These are phyloP conservation scores for Dactylorhiza incarnata DNA, from an alignment of 106 monocot genomes.

Conservation along the genomic window DNA sequence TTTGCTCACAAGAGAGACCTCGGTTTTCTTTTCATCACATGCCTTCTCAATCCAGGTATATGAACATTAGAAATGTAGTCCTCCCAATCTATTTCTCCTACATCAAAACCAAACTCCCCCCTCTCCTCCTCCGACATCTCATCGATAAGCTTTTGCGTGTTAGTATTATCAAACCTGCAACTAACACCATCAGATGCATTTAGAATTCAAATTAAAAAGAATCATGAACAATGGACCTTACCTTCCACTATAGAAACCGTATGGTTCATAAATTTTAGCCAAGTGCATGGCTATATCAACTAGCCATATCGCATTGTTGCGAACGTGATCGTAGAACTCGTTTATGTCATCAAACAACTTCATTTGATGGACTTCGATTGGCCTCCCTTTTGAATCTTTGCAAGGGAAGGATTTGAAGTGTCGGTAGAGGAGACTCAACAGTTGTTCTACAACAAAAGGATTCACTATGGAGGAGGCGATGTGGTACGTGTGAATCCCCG, in stretches of 20 bases:
- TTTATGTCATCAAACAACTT: constrained; percentile 49
- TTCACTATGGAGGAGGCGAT: constrained; percentile 68
- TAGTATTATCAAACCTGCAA: too few relatives aligned
- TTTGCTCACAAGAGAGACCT: constrained; percentile 7
- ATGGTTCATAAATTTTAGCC: constrained; percentile 70
- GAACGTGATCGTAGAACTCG: constrained; percentile 43
- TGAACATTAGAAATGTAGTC: constrained; percentile 78
- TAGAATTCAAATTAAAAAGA: neutral
- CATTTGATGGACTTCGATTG: constrained; percentile 41
- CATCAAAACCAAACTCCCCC: too few relatives aligned
- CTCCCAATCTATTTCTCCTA: constrained; percentile 57
- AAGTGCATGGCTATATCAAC: constrained; percentile 61
- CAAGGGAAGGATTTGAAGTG: constrained; percentile 51
- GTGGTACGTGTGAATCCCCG: constrained; percentile 69
- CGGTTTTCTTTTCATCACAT: constrained; percentile 89
- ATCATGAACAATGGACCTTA: constrained; percentile 11
- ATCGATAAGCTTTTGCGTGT: too few relatives aligned
- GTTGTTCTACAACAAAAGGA: constrained; percentile 48
- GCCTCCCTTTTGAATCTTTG: constrained; percentile 44
- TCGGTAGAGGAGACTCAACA: constrained; percentile 36
- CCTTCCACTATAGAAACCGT: constrained; percentile 81
- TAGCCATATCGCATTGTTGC: constrained; percentile 24
- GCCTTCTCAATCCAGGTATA: constrained; percentile 74
- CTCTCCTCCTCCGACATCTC: too few relatives aligned
- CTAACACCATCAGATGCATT: neutral